Evolutionary conservation across 2,329 filamentous ascomycete genomes (phyloP), one percentile per base, ranked within the genome.

Genomic region (Colletotrichum nymphaeae): DNA sequence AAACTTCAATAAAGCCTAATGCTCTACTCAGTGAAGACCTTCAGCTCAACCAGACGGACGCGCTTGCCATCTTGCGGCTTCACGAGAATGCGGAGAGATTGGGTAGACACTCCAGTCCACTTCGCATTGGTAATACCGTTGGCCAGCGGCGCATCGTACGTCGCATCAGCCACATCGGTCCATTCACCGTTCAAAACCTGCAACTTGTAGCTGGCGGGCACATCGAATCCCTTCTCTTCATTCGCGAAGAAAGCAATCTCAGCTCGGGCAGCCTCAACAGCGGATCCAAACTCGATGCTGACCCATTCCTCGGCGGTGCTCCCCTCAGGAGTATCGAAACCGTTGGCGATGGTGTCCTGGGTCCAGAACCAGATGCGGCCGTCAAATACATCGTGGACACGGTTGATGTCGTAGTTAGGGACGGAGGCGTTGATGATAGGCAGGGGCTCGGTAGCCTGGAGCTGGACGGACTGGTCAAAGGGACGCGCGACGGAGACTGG

Each of bases 281-380:
- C 32, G 3, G 63, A 35, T 5, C 60, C 67, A 1, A 65, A 65
- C 60, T 69, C 60, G 11, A 64, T 65, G 37, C 67, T 65, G 16
- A 69, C 67, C 67, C 67, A 69, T 5, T 65, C 53, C 53, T 69
- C 60, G 12, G 53, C 22, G 1, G n/a, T 52, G 67, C 67, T 69
- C 2, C 26, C 42, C 16, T 49, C 60, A 7, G 67, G 67, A 1
- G 67, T 65, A 11, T 65, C 59, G 1, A 69, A 22, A 1, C 60
- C 67, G 30, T 69, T 69, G 1, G 67, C 67, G 42, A 65, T 69
- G 37, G 53, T 59, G 30, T 69, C 67, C 37, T 65, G 67, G 1
- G 53, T 65, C 67, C 67, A 69, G 37, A 69, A 69, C 60, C 67
- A 69, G 26, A 69, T 32, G 19, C 59, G 67, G 8, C 67, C 67